Evolutionary conservation across 164 flowering plant genomes (phyloP), one percentile per base, ranked within the genome.

Genomic region (Vitis labrusca): DNA sequence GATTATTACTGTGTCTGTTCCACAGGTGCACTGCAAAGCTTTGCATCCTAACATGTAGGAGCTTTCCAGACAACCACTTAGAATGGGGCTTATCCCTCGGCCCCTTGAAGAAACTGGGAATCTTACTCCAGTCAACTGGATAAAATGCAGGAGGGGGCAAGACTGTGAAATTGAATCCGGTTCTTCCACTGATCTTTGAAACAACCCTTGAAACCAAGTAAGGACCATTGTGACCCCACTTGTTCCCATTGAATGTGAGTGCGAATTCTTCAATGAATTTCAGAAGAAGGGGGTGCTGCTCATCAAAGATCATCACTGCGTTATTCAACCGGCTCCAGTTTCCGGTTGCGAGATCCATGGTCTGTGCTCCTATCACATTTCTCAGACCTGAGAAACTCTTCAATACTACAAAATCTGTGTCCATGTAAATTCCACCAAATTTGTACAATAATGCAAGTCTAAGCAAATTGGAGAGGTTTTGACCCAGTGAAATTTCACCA

Each of bases 191-290:
- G 13, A 84, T 63, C 72, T 91, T 87, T 1, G 82, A 63, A 51
- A 85, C 96, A 17, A 95, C 99, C 66, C 99, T 88, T 4, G 99
- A 95, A 8, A 93, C 98, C 69, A 95, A 60, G 71, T 91, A 90
- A 63, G 99, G 99, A 3, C 99, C 99, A 76, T 95, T 95, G 74
- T 95, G 92, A 11, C 98, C 98, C 99, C 99, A 95, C 68, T 85
- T 95, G 72, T 84, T 90, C 10, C 99, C 98, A 73, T 95, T 74
- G 48, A 93, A 95, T 0, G 98, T 90, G 14, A 78, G 81, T 7
- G 98, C 85, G 71, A 95, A 93, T 80, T 95, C 99, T 68, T 88
- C 73, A 16, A 95, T 93, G 77, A 95, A 93, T 73, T 86, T 82
- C 77, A 64, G 69, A 8, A 95, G 70, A 7, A 95, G 72, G 1